phyloP scores from a whole-genome alignment of 495 filamentous ascomycete species.

The Penicillium odoratum region DNA sequence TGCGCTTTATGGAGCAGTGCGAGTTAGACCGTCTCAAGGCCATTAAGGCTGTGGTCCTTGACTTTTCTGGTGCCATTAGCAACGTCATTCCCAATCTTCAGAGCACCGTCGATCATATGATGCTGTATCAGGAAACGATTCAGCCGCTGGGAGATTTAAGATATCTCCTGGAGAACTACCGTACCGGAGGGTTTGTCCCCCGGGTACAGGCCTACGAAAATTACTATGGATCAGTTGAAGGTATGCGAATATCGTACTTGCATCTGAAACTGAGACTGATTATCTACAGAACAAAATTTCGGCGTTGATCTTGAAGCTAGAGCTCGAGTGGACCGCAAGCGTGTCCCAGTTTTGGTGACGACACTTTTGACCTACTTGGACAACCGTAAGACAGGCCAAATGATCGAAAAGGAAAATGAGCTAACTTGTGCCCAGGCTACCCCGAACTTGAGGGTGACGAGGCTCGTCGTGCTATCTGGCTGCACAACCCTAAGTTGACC shows the following conservation, averaged over 20 bases:
- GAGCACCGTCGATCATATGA: conserved; percentile 95
- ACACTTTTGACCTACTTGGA: conserved; percentile 92
- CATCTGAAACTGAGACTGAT: conserved; percentile 18
- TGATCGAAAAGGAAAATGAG: background rate
- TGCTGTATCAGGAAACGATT: conserved; percentile 97
- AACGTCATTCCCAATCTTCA: conserved; percentile 97
- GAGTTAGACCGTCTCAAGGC: conserved; percentile 95
- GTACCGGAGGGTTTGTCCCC: conserved; percentile 88
- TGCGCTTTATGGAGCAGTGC: conserved; percentile 97
- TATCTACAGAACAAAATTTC: conserved; percentile 81
- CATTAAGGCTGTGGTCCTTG: conserved; percentile 94
- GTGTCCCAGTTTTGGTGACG: conserved; percentile 90
- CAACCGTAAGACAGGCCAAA: conserved; percentile 56
- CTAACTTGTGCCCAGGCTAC: conserved; percentile 59
- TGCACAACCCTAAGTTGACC: conserved; percentile 82
- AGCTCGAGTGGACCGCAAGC: conserved; percentile 89
- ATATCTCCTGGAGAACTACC: conserved; percentile 97
- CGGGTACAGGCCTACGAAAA: conserved; percentile 96
- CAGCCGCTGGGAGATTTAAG: conserved; percentile 88
- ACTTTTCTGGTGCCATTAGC: conserved; percentile 96
- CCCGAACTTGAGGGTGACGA: conserved; percentile 98
- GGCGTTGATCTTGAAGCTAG: conserved; percentile 95
- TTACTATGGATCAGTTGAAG: conserved; percentile 96
- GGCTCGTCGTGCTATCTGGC: conserved; percentile 88
- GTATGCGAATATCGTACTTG: conserved; percentile 30